Percentiles rank a stretch among this genome's conserved stretches.
These are phyloP conservation scores for Diutina ranongensis DNA, from an alignment of 1,139 yeast genomes.

Conservation along the genomic window DNA sequence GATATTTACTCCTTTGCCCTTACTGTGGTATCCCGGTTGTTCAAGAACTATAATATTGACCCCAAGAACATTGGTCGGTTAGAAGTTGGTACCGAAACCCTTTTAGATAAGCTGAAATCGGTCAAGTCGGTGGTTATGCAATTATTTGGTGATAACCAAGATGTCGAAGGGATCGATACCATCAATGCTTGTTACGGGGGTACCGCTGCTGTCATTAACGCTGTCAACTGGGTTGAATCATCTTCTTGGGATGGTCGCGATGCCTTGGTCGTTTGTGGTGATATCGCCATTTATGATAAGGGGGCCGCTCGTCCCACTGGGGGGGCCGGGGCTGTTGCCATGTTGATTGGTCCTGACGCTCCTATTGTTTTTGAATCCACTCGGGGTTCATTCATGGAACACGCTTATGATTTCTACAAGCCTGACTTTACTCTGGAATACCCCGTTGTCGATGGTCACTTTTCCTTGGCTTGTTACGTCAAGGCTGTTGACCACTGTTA, in stretches of 20 bases:
- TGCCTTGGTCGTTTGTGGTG: slow-evolving; percentile 95
- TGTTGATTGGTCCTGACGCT: slow-evolving; percentile 95
- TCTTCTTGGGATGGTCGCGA: slow-evolving; percentile 98
- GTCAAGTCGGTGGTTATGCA: slow-evolving; percentile 96
- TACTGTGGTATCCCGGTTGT: slow-evolving; percentile 68
- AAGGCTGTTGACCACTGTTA: slow-evolving; percentile 88
- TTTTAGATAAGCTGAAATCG: slow-evolving; percentile 93
- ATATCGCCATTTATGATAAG: slow-evolving; percentile 92
- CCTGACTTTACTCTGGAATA: slow-evolving; percentile 95
- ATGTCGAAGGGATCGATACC: slow-evolving; percentile 94
- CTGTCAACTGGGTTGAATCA: slow-evolving; percentile 94
- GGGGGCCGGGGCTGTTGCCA: slow-evolving; percentile 96
- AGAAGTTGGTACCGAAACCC: slow-evolving; percentile 98
- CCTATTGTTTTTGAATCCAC: slow-evolving; percentile 85
- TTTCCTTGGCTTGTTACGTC: slow-evolving; percentile 86
- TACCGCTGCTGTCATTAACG: slow-evolving; percentile 87
- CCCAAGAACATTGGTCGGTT: slow-evolving; percentile 78
- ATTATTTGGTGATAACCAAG: slow-evolving; percentile 78
- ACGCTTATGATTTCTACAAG: slow-evolving; percentile 95
- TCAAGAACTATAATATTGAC: slow-evolving; percentile 75
- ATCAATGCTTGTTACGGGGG: slow-evolving; percentile 99
- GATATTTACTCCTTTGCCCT: slow-evolving; percentile 88
- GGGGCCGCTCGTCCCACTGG: slow-evolving; percentile 99
- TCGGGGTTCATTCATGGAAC: slow-evolving; percentile 91
- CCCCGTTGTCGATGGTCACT: slow-evolving; percentile 97